A percentile compares a stretch with the other conserved stretches of the same genome.
phyloP scores from a whole-genome alignment of 2,329 filamentous ascomycete genomes.

The Fusarium papillatum region DNA sequence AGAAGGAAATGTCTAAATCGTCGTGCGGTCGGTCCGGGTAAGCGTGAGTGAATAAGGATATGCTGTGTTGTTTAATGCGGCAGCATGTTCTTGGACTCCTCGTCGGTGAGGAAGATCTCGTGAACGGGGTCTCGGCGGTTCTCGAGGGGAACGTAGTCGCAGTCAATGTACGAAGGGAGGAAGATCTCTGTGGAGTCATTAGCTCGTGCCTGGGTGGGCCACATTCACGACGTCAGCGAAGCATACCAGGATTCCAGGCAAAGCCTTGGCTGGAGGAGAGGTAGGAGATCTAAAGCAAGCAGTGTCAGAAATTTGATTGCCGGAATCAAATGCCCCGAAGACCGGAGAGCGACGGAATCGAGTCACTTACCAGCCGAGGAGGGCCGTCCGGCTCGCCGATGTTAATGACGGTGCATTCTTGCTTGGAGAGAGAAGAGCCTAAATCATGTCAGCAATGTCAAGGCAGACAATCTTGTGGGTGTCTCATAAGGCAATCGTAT shows the following conservation, averaged over 20 bases:
- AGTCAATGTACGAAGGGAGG: slow-evolving; percentile 82
- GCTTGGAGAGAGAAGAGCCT: slow-evolving; percentile 80
- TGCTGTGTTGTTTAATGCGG: slow-evolving; percentile 64
- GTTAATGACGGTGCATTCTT: slow-evolving; percentile 86
- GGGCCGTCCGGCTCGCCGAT: slow-evolving; percentile 81
- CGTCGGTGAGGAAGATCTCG: slow-evolving; percentile 83
- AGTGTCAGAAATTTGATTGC: slow-evolving; percentile 29
- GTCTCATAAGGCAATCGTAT: slow-evolving; percentile 25
- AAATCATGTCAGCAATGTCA: slow-evolving; percentile 45
- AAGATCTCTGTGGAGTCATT: slow-evolving; percentile 75
- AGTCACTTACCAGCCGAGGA: slow-evolving; percentile 73
- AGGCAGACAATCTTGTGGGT: slow-evolving; percentile 7
- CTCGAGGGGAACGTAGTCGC: slow-evolving; percentile 81
- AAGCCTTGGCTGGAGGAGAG: slow-evolving; percentile 85
- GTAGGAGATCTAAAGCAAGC: slow-evolving; percentile 76
- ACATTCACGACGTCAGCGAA: background rate
- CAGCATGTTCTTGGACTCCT: slow-evolving; percentile 78
- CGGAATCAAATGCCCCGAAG: background rate
- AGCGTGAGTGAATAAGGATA: slow-evolving; percentile 23
- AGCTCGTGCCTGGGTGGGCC: slow-evolving; percentile 11
- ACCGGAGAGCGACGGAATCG: background rate
- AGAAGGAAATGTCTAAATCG: slow-evolving; percentile 46
- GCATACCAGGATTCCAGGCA: slow-evolving; percentile 82
- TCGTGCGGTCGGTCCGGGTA: slow-evolving; percentile 33
- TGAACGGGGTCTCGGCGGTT: slow-evolving; percentile 82